phyloP scores from a whole-genome alignment of 225 moss, liverwort and hornwort genomes.

The Climacium dendroides region DNA sequence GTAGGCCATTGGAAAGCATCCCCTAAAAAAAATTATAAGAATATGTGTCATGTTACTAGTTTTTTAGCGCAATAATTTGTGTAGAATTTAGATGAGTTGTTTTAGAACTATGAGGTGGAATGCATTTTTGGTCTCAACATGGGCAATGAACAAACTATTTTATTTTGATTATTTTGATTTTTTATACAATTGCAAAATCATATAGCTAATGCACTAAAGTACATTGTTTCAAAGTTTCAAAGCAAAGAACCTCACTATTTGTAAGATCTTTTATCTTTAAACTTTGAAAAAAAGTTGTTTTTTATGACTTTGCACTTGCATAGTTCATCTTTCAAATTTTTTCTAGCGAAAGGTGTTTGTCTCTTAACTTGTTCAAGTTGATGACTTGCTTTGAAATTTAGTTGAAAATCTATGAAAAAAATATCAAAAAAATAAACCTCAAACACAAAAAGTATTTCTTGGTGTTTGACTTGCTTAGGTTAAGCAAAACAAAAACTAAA shows the following conservation, averaged over 20 bases:
- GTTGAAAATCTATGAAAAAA: not conserved
- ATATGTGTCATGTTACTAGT: not conserved
- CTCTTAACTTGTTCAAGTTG: not conserved
- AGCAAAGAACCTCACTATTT: not conserved
- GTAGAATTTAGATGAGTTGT: not conserved
- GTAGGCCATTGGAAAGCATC: too few relatives aligned
- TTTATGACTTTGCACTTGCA: accelerated
- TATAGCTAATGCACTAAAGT: not conserved
- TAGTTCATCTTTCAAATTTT: not conserved
- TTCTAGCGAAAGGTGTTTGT: not conserved
- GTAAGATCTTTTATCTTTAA: not conserved
- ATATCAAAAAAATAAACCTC: not conserved
- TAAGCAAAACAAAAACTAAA: not conserved
- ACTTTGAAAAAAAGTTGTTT: accelerated
- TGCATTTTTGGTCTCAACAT: accelerated
- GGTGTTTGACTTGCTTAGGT: accelerated
- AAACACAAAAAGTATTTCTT: not conserved
- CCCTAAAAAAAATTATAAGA: not conserved
- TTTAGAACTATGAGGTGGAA: too few relatives aligned
- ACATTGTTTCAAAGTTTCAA: not conserved
- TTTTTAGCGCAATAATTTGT: not conserved
- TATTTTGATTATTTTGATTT: too few relatives aligned
- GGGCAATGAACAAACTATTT: not conserved
- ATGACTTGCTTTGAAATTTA: not conserved
- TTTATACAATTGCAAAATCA: too few relatives aligned